Evolutionary conservation across 176 grass and related monocot species (phyloP), one percentile per base, ranked within the genome.

Genomic region (Oryza meyeriana): DNA sequence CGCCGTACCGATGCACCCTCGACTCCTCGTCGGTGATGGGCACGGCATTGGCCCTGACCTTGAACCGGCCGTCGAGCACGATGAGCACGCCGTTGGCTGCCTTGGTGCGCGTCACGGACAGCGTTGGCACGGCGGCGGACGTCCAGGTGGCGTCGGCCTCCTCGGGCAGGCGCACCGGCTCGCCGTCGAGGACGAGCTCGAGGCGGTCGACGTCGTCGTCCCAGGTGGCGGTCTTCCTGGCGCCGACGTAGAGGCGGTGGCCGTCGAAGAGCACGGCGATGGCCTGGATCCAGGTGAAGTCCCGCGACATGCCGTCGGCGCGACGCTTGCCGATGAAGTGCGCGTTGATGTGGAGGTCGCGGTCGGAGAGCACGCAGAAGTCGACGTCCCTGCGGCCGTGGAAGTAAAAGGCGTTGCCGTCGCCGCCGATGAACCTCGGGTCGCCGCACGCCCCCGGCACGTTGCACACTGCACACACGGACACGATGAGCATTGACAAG

Each of bases 261-360:
- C 76, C 66, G 20, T 77, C 80, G 63, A 93, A 93, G 40, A 85
- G 74, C 24, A 93, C 42, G 20, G 82, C 90, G 33, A 93, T 82
- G 42, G 87, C 80, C 62, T 93, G 87, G 39, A 93, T 85, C 86
- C 90, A 92, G 0, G 82, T 92, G 73, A 92, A 92, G 65, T 88
- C 86, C 0, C 90, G 86, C 8, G 86, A 69, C 72, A 79, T 85
- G 8, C 66, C 68, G 2, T 36, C 72, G 3, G 57, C 81, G 66
- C 87, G 48, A 30, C 66, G 30, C 29, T 92, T 88, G 22, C 86
- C 89, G 31, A 88, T 91, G 76, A 91, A 91, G 72, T 88, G 85
- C 1, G 89, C 89, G 79, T 92, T 92, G 64, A 92, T 89, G 76
- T 92, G 90, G 74, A 92, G 61, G 83, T 86, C 84, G 3, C 65